A percentile compares a stretch with the other conserved stretches of the same genome.
These are phyloP conservation scores for Aspergillus sp. DNA, from an alignment of 2,329 filamentous ascomycete species.

Conservation along the genomic window DNA sequence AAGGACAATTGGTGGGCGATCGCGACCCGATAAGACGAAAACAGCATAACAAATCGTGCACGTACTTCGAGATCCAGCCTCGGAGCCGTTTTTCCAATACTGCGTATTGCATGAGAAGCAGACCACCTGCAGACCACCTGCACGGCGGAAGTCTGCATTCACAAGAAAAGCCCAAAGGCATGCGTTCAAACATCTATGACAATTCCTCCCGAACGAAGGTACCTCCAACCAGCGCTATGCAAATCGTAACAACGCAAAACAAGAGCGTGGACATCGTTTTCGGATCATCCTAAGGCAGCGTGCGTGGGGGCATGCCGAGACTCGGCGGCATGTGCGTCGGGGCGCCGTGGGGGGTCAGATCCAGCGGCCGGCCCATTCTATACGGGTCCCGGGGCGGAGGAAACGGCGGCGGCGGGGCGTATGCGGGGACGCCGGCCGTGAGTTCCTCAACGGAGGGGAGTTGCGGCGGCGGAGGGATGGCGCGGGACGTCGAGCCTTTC, in stretches of 20 bases:
- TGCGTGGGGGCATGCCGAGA: conserved; percentile 34
- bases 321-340: conserved; percentile 25
- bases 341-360: conserved; percentile 28
- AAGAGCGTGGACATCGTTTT: conserved; percentile 21
- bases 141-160: too few relatives aligned
- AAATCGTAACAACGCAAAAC: conserved; percentile 32
- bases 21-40: conserved; percentile 37
- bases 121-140: too few relatives aligned
- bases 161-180: conserved; percentile 1
- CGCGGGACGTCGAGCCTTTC: conserved; percentile 39
- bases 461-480: conserved; percentile 32
- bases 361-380: conserved; percentile 30
- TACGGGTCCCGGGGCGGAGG: conserved; percentile 35
- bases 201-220: conserved; percentile 30
- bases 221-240: conserved; percentile 38
- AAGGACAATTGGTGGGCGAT: conserved; percentile 99
- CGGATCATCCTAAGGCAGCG: conserved; percentile 27
- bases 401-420: conserved; percentile 35
- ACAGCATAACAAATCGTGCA: conserved; percentile 13
- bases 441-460: conserved; percentile 47
- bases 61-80: conserved; percentile 30
- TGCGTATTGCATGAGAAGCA: conserved; percentile 6
- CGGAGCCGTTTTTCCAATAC: conserved; percentile 14
- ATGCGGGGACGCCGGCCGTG: conserved; percentile 47
- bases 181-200: conserved; percentile 22